phyloP scores from a whole-genome alignment of 2,329 filamentous ascomycete species.

The Verticillium dahliae region DNA sequence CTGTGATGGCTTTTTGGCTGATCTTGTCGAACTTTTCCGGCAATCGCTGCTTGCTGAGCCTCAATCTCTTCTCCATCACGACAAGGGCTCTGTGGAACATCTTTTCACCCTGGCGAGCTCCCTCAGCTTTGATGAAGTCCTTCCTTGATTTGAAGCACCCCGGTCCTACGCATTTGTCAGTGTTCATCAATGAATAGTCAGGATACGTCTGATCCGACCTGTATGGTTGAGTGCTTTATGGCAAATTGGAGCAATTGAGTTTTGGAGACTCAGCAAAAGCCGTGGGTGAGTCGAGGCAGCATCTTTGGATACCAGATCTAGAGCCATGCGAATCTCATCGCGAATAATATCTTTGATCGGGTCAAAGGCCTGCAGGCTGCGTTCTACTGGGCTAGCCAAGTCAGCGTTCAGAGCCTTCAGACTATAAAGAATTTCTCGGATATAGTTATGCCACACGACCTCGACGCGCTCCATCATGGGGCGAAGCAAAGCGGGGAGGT shows the following conservation, averaged over 20 bases:
- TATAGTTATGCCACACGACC: neutral
- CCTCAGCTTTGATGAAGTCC: neutral
- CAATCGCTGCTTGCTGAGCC: neutral
- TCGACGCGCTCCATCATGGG: neutral
- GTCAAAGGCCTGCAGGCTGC: neutral
- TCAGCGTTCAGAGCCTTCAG: neutral
- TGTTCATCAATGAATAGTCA: neutral
- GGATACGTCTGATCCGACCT: neutral
- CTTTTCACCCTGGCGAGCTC: neutral
- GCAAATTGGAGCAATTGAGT: neutral
- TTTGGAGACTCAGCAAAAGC: neutral
- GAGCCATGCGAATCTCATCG: neutral
- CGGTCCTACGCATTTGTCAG: neutral
- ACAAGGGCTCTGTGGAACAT: neutral
- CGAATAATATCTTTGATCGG: neutral
- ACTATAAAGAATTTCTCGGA: neutral
- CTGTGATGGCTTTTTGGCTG: neutral
- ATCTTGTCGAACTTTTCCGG: neutral
- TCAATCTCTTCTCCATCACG: neutral
- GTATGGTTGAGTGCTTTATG: neutral
- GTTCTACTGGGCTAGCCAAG: neutral
- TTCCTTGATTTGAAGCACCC: neutral
- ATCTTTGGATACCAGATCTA: neutral
- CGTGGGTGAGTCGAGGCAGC: neutral
- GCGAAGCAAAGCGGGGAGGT: neutral